Base-by-base conservation (phyloP, 768 basidiomycete genomes). In the Leccinellum albellum region DNA sequence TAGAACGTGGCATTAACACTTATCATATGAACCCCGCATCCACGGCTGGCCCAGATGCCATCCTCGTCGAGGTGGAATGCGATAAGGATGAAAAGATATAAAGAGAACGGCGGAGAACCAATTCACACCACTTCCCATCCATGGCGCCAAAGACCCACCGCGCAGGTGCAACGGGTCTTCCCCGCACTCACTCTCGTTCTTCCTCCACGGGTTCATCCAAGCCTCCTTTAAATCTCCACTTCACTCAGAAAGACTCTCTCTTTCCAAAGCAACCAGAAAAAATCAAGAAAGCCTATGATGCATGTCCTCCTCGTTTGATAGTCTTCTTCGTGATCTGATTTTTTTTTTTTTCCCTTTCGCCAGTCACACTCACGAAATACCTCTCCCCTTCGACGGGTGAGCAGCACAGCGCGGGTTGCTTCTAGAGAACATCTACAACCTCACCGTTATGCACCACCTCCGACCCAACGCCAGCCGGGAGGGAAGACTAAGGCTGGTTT, bases 181-280 rank as follows among this genome's bases (percentile, higher is more conserved):
- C 79, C 58, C 85, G 85, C 64, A 74, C 83, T 3, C 86, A 88
- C 65, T 84, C 87, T 24, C 82, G 86, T 62, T 78, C 80, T 20
- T 81, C 84, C 50, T 88, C 87, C 4, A 68, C 71, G 5, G 73
- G 76, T 23, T 77, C 80, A 33, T 81, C 84, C 17, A 86, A 81
- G 67, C 70, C 85, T 17, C 79, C 78, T 17, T 64, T 81, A 51
- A 87, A 82, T 65, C 77, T 89, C 14, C 86, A 87, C 46, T 77
- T 89, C 56, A 88, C 88, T 0, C 84, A 86, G 74, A 87, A 85
- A 62, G 87, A 88, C 26, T 64, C 73, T 23, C 66, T 65, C 4
- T 69, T 70, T 7, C 72, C 70, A 54, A 79, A 77, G 68, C 75
- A 75, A 47, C 50, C 71, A n/a, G 82, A 85, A 61, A 84, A 80